Base-by-base conservation (phyloP, 176 grass and related monocot species). In the Lolium perenne region DNA sequence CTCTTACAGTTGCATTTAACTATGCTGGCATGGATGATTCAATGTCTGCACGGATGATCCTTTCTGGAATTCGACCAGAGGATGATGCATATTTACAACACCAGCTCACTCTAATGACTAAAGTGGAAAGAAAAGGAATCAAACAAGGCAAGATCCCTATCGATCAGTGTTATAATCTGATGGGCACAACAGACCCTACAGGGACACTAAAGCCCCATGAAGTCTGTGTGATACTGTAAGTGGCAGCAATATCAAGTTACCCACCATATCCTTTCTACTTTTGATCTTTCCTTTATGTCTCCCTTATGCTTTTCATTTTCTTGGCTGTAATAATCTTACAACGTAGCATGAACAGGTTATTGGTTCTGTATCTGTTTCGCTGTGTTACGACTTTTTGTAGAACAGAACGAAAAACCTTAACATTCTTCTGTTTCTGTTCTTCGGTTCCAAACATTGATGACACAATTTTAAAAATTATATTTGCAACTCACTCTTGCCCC, bases 171-270 rank as follows among this genome's bases (percentile, higher is more conserved):
- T 93, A 85, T 84, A 66, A 91, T 85, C 63, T 95, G 23, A 91
- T 95, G 93, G 93, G 91, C 14, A 89, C 93, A 47, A 75, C 80
- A 16, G 93, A 95, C 48, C 93, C 93, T 5, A 93, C 91, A 4
- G 88, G 86, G 13, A 87, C 78, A 25, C 69, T 95, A 20, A 83
- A 84, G 35, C 64, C 41, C 12, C 80, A 91, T 82, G 88, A 95
- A 95, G 91, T 95, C 66, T 93, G 88, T 40, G 71, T 95, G 50
- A 85, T 95, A 85, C 84, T 89, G 91, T 95, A 87, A 84, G 93
- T 87, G 29, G 21, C 78, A 74, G 25, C 49, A 77, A 76, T 26
- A 45, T 23, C 49, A 26, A 55, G 50, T 76, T 55, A 51, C 38
- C 58, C 15, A 53, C 46, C 46, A 45, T 71, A 71, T 79, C 10